Evolutionary conservation across 202 grass and related monocot species (phyloP).

Genomic region (Saccharum hybrid): DNA sequence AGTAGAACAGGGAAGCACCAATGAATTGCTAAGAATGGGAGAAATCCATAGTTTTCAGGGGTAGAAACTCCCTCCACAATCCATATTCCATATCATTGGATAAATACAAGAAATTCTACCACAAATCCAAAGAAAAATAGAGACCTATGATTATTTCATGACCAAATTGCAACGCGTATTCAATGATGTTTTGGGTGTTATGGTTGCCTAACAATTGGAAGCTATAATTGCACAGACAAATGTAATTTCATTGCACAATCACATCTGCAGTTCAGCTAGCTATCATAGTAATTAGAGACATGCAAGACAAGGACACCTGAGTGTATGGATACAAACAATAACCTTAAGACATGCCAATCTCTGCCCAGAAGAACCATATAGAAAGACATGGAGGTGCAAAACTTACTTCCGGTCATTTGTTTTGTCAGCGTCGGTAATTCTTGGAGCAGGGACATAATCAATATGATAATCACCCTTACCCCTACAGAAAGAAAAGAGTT

Average conservation of each 20-base stretch:
- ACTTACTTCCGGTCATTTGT: conserved; percentile 81
- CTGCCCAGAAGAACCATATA: background rate
- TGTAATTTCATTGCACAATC: background rate
- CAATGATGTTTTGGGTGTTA: background rate
- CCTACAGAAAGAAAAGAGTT: conserved; percentile 53
- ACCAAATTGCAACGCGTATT: background rate
- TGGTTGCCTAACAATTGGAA: background rate
- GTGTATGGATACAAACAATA: background rate
- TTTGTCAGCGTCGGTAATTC: conserved; percentile 98
- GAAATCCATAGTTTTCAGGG: background rate
- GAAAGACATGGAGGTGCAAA: conserved; percentile 25
- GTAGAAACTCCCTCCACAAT: background rate
- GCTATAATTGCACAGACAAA: background rate
- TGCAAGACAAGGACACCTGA: background rate
- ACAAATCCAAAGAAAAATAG: background rate
- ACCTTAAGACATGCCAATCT: background rate
- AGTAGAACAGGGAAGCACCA: background rate
- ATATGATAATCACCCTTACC: conserved; percentile 90
- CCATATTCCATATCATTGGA: background rate
- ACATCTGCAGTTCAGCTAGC: background rate
- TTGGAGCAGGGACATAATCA: conserved; percentile 91
- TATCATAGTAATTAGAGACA: conserved; percentile 11
- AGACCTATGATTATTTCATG: background rate
- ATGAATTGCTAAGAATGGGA: conserved; percentile 2
- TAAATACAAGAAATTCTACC: background rate